Percentiles rank a stretch among this genome's conserved stretches.
phyloP scores from a whole-genome alignment of 2,329 filamentous ascomycete species.

The Bipolaris zeicola region DNA sequence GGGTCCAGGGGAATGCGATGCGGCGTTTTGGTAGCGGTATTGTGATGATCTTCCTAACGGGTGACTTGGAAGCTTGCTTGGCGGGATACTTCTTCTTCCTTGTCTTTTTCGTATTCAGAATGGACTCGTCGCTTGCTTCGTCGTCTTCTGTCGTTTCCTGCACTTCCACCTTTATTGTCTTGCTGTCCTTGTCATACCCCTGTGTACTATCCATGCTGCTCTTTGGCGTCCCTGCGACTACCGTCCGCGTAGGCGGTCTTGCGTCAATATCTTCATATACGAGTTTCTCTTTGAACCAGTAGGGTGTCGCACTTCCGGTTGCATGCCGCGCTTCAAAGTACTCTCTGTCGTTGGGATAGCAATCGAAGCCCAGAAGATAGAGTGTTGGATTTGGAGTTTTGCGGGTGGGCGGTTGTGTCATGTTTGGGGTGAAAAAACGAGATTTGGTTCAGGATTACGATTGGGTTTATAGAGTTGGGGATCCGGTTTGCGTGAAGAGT shows the following conservation, averaged over 20 bases:
- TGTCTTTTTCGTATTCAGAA: background rate
- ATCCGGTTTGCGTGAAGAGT: background rate
- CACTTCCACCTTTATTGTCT: background rate
- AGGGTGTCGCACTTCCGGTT: background rate
- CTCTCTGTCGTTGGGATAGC: background rate
- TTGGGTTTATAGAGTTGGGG: background rate
- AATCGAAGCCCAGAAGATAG: constrained; percentile 6
- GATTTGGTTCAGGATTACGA: background rate
- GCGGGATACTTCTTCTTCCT: background rate
- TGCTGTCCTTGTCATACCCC: background rate
- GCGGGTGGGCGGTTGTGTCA: background rate
- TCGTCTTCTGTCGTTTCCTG: background rate
- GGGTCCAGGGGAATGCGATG: background rate
- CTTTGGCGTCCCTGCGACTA: background rate
- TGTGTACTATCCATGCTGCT: background rate
- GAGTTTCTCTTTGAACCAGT: constrained; percentile 7
- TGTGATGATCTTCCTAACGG: background rate
- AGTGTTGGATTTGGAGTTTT: background rate
- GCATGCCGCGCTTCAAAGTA: background rate
- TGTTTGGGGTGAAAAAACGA: background rate
- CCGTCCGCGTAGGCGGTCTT: background rate
- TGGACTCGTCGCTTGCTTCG: background rate
- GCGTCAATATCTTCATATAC: background rate
- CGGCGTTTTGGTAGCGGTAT: background rate
- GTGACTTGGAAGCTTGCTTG: background rate